phyloP scores from a whole-genome alignment of 257 asterid genomes.

The Lantana camara region DNA sequence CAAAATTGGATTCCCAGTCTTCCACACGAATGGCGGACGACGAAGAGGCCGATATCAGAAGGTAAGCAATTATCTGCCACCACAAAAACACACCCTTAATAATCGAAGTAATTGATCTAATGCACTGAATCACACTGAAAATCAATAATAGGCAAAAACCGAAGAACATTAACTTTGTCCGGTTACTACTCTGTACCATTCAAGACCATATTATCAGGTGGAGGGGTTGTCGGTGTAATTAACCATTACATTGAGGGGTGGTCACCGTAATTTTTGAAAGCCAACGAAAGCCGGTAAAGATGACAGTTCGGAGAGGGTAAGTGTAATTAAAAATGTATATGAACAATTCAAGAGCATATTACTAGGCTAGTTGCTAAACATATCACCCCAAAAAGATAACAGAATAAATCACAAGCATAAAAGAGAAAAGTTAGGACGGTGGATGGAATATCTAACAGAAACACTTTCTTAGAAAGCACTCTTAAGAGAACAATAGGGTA shows the following conservation, averaged over 20 bases:
- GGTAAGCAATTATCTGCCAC: constrained; percentile 74
- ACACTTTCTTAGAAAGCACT: constrained; percentile 10
- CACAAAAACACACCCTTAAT: background rate
- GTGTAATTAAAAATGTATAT: too few relatives aligned
- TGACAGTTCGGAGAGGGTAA: too few relatives aligned
- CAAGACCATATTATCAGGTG: too few relatives aligned
- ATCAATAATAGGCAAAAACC: background rate
- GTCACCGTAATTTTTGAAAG: too few relatives aligned
- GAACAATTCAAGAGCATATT: background rate
- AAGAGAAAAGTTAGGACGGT: constrained; percentile 17
- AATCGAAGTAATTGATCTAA: too few relatives aligned
- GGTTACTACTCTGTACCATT: too few relatives aligned
- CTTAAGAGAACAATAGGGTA: too few relatives aligned
- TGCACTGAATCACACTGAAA: constrained; percentile 2
- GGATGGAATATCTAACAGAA: constrained; percentile 28
- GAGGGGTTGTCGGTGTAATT: too few relatives aligned
- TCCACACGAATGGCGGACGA: constrained; percentile 73
- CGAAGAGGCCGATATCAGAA: constrained; percentile 93
- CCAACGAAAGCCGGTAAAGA: too few relatives aligned
- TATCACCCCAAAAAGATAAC: background rate
- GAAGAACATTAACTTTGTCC: background rate
- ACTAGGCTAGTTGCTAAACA: constrained; percentile 2
- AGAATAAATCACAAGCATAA: background rate
- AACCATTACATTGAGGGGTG: too few relatives aligned
- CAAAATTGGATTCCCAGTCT: constrained; percentile 88